Base-by-base conservation (phyloP, 2,329 filamentous ascomycete species). In the Fonsecaea nubica region DNA sequence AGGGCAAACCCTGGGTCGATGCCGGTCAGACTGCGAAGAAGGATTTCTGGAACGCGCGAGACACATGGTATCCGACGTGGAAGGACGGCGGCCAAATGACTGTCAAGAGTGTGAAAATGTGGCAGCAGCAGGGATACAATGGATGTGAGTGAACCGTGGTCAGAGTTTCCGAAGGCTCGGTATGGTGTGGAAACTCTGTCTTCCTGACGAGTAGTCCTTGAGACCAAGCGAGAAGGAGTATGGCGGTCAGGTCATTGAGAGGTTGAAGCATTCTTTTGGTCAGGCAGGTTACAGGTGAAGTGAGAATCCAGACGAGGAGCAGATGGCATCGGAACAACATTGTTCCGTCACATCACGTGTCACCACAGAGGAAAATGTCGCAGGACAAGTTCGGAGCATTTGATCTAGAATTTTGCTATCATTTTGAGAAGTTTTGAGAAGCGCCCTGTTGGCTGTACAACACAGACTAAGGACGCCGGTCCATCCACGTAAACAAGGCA, bases 1-100 rank as follows among this genome's bases (percentile, higher is more conserved):
- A 84, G 52, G 85, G 84, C 35, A 96, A 96, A 83, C 92, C 92
- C 1, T 96, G 92, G 92, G 83, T 92, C 42, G 90, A 95, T 76
- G 80, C 77, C 15, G 89, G 86, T 59, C 77, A 82, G 1, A 89
- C 85, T 10, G 91, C 92, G 7, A 87, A 84, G 77, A 87, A 85
- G 73, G 91, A 94, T 75, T 96, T 96, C 76, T 95, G 91, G 91
- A 80, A 89, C 18, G 84, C 87, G 0, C 84, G 85, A 55, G 80
- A 87, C 62, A 71, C 80, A 33, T 94, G 91, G 91, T 79, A 84
- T 53, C 86, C 89, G 4, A 92, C 90, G 0, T 93, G 91, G 91
- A 89, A 90, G 72, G 91, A 93, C 8, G 74, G 84, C 71, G 89
- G 88, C 1, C 83, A 87, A 74, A 85, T 93, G 83, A 83, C 90